Evolutionary conservation across 192 early-diverging fungal genomes (phyloP).

Genomic region (Coemansia sp.): DNA sequence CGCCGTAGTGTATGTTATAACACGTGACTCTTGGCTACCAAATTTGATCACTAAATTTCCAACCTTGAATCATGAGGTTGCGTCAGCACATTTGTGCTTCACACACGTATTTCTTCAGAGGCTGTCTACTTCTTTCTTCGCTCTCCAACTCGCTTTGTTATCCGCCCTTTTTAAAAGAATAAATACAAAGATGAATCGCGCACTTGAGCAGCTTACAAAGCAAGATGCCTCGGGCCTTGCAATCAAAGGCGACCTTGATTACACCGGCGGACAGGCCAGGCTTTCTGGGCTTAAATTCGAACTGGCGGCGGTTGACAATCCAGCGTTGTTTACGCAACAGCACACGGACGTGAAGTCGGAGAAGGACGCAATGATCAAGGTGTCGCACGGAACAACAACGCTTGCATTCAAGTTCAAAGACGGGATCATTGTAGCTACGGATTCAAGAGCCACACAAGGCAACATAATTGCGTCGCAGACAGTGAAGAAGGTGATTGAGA

Average conservation of each 20-base stretch:
- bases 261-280: not conserved
- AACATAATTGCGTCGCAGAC: constrained; percentile 80
- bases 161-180: not conserved
- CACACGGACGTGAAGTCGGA: constrained; percentile 74
- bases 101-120: no score
- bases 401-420: constrained; percentile 95
- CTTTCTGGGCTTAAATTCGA: constrained; percentile 24
- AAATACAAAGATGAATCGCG: constrained; percentile 30
- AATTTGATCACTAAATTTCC: no score
- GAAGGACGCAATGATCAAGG: constrained; percentile 81
- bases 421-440: constrained; percentile 92
- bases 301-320: constrained; percentile 59
- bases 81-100: no score
- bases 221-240: constrained; percentile 1
- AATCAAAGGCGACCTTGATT: not conserved
- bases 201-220: constrained; percentile 37
- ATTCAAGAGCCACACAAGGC: constrained; percentile 95
- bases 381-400: constrained; percentile 97
- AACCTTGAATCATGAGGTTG: no score
- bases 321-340: constrained; percentile 80
- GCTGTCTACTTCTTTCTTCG: not conserved
- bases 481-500: constrained; percentile 99
- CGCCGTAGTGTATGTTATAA: no score
- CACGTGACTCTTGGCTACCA: no score
- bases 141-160: not conserved